phyloP scores from a whole-genome alignment of 805 yeast species.

The Ogataea trehalophila region DNA sequence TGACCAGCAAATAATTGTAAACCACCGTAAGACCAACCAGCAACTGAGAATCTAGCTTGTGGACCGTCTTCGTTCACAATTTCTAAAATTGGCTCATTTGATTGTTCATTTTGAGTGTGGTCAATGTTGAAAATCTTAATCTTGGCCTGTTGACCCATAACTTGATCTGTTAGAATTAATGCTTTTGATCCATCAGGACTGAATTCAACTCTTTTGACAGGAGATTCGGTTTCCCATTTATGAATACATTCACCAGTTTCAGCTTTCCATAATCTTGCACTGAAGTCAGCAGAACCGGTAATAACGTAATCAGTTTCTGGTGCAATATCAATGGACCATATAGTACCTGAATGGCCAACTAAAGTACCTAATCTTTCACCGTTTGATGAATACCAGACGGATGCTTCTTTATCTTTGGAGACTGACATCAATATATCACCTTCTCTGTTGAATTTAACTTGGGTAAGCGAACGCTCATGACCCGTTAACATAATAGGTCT shows the following conservation, averaged over 20 bases:
- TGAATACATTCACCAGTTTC: conserved; percentile 69
- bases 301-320: conserved; percentile 59
- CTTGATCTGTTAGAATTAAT: conserved; percentile 80
- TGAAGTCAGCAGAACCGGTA: conserved; percentile 90
- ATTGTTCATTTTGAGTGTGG: conserved; percentile 40
- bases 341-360: conserved; percentile 85
- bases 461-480: conserved; percentile 96
- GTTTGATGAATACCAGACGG: conserved; percentile 90
- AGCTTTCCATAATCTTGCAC: conserved; percentile 80
- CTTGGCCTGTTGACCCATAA: conserved; percentile 84
- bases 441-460: conserved; percentile 90
- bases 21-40: conserved; percentile 80
- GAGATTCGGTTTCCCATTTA: conserved; percentile 72
- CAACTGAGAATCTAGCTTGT: conserved; percentile 59
- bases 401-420: conserved; percentile 85
- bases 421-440: conserved; percentile 92
- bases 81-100: conserved; percentile 50
- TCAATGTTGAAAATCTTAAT: conserved; percentile 63
- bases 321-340: conserved; percentile 91
- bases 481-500: conserved; percentile 78
- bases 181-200: conserved; percentile 65
- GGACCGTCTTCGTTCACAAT: conserved; percentile 52
- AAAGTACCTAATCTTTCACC: conserved; percentile 97
- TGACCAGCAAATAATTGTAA: conserved; percentile 79
- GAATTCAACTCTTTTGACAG: conserved; percentile 89